These are phyloP conservation scores for Neocallimastix lanati DNA, from an alignment of 192 early-diverging fungal species.

Conservation along the genomic window DNA sequence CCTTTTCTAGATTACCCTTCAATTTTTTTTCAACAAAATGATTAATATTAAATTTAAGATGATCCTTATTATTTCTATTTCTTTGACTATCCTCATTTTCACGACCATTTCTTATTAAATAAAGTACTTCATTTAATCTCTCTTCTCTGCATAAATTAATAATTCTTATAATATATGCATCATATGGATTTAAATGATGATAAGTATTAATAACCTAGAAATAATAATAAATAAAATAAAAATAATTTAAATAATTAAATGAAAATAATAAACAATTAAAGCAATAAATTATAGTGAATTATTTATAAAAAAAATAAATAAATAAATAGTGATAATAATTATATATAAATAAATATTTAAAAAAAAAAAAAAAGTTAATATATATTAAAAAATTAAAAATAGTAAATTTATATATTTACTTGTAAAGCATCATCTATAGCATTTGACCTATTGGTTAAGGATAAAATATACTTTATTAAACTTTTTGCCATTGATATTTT, in stretches of 20 bases:
- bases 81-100: neutral
- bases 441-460: neutral
- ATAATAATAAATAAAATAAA: no score
- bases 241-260: no score
- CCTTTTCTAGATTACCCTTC: neutral
- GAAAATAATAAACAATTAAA: no score
- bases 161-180: neutral
- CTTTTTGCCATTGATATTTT: neutral
- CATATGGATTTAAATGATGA: neutral
- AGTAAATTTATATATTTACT: neutral
- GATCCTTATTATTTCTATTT: neutral
- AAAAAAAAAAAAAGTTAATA: no score
- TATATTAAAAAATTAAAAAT: no score
- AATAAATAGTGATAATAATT: no score
- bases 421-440: neutral
- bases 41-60: neutral
- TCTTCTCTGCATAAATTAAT: neutral
- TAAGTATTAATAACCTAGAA: neutral
- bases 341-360: no score
- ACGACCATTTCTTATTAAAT: neutral
- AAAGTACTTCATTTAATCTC: neutral
- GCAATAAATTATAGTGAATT: no score
- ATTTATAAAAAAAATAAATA: no score
- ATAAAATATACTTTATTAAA: neutral
- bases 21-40: neutral